Base-by-base conservation (phyloP, 352 stramenopile genomes). In the Phytophthora crassamura region DNA sequence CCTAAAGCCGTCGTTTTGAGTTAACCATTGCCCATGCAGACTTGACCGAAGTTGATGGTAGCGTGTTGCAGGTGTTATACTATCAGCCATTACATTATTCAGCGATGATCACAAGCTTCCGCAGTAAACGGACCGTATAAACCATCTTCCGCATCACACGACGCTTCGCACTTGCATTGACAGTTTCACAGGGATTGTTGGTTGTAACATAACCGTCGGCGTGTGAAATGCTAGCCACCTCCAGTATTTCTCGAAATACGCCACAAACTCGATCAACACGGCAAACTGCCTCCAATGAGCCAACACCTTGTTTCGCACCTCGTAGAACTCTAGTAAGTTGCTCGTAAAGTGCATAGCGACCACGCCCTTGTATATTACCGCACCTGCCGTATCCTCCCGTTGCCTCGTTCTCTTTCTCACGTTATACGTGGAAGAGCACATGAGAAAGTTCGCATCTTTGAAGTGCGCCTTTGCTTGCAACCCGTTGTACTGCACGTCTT, bases 351-450 rank as follows among this genome's bases (percentile, higher is more conserved):
- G 33, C 53, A 47, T 61, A 2, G 6, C 40, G 30, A 53, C 2
- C 3, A 61, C 35, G 5, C 41, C 53, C 15, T 61, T 61, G 51
- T 59, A 59, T 11, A 59, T n/a, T 7, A 50, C 5, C 16, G 38
- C 38, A 8, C 51, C 51, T 30, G 45, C 39, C 5, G 2, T 11
- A n/a, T 41, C n/a, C 1, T 59, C 51, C 3, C 48, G 15, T 22
- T 53, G 53, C 3, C 32, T 18, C 5, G 41, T 51, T 43, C 18
- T 5, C 18, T 61, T 61, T 36, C 32, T 3, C 8, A 64, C 56
- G 15, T 49, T 64, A 18, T 56, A 55, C 56, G 7, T 56, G 45
- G n/a, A 56, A 64, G 8, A 56, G 11, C 56, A 56, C 56, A 64
- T 51, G 8, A 59, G 28, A 38, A 59, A 59, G 3, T 6, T 49